A percentile compares a stretch with the other conserved stretches of the same genome.
Evolutionary conservation across 257 asterid species (phyloP).

Genomic region (Datura wrightii): DNA sequence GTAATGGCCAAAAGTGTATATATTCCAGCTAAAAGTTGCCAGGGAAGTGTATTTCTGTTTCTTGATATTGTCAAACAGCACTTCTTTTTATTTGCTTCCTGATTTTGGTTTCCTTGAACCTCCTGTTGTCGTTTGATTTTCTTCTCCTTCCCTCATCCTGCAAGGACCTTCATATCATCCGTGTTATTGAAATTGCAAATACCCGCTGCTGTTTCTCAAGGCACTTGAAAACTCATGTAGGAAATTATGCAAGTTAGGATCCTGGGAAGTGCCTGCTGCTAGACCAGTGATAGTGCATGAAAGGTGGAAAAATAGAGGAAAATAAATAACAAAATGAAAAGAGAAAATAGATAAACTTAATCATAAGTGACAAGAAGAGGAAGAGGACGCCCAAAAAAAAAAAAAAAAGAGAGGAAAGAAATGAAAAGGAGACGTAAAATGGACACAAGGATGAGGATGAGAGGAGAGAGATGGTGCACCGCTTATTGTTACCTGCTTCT

Average conservation of each 20-base stretch:
- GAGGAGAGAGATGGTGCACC: neutral
- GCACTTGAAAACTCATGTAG: constrained; percentile 23
- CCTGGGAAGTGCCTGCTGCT: constrained; percentile 20
- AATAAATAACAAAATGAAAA: neutral
- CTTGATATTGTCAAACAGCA: neutral
- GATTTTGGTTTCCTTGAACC: constrained; percentile 19
- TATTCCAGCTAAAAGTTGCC: constrained; percentile 14
- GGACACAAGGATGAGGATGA: neutral
- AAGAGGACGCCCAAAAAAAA: neutral
- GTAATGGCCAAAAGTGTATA: neutral
- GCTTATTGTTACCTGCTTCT: constrained; percentile 2
- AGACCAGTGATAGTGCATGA: constrained; percentile 6
- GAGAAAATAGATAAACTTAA: neutral
- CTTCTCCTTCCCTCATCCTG: neutral
- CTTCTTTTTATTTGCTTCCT: constrained; percentile 13
- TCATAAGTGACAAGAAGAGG: neutral
- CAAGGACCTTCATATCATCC: constrained; percentile 25
- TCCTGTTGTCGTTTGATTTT: neutral
- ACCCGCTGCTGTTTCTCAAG: constrained; percentile 14
- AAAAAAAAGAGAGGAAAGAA: neutral
- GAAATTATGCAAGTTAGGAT: constrained; percentile 9
- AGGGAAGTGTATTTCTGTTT: constrained; percentile 21
- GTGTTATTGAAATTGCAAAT: neutral
- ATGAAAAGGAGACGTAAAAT: neutral
- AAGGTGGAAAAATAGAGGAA: neutral